Base-by-base conservation (phyloP, 2,329 filamentous ascomycete species). In the Botrytis paeoniae region DNA sequence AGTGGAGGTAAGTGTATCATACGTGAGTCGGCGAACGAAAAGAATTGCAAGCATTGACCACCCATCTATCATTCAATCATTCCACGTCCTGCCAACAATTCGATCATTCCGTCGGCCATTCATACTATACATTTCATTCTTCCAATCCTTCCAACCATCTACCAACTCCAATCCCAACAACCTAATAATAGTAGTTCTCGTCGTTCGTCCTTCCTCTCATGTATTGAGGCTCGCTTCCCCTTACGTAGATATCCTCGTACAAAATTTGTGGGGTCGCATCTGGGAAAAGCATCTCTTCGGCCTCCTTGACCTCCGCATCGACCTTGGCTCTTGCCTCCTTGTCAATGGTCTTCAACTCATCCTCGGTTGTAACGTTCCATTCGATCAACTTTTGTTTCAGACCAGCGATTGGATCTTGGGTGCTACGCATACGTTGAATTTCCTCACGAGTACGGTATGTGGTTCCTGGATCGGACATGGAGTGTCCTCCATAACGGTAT, bases 381-480 rank as follows among this genome's bases (percentile, higher is more conserved):
- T 99, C 96, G 74, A 99, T 86, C 78, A 99, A 92, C 88, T 97
- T 97, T 87, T 96, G 93, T 91, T 98, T 98, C 79, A 99, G 90
- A 74, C 96, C 96, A 80, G 95, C 94, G 82, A 99, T 99, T 78
- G 96, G 94, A 86, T 99, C 96, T 86, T 98, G 93, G 85, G 96
- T 99, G 80, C 93, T 97, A 81, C 96, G 93, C 96, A 99, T 99
- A 84, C 95, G 95, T 88, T 98, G 95, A 82, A 99, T 97, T 87
- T 99, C 96, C 88, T 99, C 96, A 85, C 96, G 94, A 79, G 95
- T 98, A 84, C 95, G 92, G 92, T 99, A 99, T 80, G 96, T 98
- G 84, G 96, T 99, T 84, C 96, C 96, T 74, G 96, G 96, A 85
- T 99, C 96, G 82, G 95, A 98, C 96, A 99, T 99, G 86, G 94